Conservation (phyloP, 345 rosid genomes). For the Gossypium raimondii region DNA sequence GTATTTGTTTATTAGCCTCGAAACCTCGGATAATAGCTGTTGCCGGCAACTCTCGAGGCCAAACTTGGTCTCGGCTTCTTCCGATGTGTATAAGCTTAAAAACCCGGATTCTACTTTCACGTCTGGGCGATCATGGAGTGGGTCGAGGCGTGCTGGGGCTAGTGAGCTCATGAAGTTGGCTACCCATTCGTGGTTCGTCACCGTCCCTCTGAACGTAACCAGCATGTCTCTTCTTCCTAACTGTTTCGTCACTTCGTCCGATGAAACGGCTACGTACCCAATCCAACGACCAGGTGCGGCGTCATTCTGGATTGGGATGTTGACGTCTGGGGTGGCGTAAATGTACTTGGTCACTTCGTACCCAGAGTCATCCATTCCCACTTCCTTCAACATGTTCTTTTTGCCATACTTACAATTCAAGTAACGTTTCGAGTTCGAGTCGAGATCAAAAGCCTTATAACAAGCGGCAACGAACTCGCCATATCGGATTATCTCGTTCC, state of each 20-base stretch:
- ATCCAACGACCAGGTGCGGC: slow-evolving; percentile 62
- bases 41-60: slow-evolving; percentile 77
- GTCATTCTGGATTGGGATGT: slow-evolving; percentile 52
- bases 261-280: slow-evolving; percentile 66
- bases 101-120: slow-evolving; percentile 87
- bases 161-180: slow-evolving; percentile 77
- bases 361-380: slow-evolving; percentile 52
- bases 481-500: slow-evolving; percentile 69
- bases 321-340: slow-evolving; percentile 73
- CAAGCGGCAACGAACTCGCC: slow-evolving; percentile 69
- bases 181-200: slow-evolving; percentile 74
- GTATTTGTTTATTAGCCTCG: slow-evolving; percentile 47
- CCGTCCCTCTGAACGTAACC: slow-evolving; percentile 78
- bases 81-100: slow-evolving; percentile 69
- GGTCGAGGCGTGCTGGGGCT: slow-evolving; percentile 69
- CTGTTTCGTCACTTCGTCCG: slow-evolving; percentile 37
- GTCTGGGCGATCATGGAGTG: slow-evolving; percentile 47
- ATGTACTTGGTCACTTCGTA: slow-evolving; percentile 82
- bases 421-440: slow-evolving; percentile 65
- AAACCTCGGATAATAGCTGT: slow-evolving; percentile 77
- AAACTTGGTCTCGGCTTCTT: slow-evolving; percentile 53
- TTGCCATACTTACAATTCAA: slow-evolving; percentile 74
- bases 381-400: slow-evolving; percentile 43
- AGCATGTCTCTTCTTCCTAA: slow-evolving; percentile 78
- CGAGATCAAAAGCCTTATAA: slow-evolving; percentile 72